These are phyloP conservation scores for Purpureocillium lavendulum DNA, from an alignment of 2,329 filamentous ascomycete genomes.

Conservation along the genomic window DNA sequence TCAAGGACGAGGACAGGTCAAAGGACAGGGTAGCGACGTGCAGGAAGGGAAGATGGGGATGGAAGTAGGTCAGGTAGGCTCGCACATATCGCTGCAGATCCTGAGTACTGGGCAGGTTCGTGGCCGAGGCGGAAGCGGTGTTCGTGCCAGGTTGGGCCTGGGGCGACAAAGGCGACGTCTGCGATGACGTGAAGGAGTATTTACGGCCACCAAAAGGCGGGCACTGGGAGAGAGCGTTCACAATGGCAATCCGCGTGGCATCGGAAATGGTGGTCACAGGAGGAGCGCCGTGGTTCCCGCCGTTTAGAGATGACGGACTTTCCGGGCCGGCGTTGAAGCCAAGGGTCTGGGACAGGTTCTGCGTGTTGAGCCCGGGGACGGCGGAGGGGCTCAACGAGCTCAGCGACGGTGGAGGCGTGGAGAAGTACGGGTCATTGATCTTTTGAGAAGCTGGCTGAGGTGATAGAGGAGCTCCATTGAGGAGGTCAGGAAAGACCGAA, in stretches of 20 bases:
- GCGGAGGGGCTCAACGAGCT: slow-evolving; percentile 65
- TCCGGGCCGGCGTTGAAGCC: slow-evolving; percentile 59
- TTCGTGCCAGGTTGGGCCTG: slow-evolving; percentile 38
- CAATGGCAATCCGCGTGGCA: slow-evolving; percentile 52
- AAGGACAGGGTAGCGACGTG: slow-evolving; percentile 90
- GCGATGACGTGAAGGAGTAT: slow-evolving; percentile 52
- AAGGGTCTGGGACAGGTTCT: slow-evolving; percentile 57
- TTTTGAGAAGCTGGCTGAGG: slow-evolving; percentile 67
- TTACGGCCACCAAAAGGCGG: slow-evolving; percentile 50
- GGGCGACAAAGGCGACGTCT: slow-evolving; percentile 46
- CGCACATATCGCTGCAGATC: slow-evolving; percentile 87
- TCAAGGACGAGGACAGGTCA: slow-evolving; percentile 64
- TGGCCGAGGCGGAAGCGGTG: slow-evolving; percentile 43
- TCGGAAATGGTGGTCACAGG: slow-evolving; percentile 59
- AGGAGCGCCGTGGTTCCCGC: slow-evolving; percentile 49
- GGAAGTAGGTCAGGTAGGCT: slow-evolving; percentile 85
- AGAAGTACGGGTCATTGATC: slow-evolving; percentile 67
- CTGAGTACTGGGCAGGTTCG: slow-evolving; percentile 65
- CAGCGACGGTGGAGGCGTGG: slow-evolving; percentile 67
- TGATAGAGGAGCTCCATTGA: slow-evolving; percentile 64
- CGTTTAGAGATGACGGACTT: slow-evolving; percentile 63
- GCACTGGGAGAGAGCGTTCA: slow-evolving; percentile 51
- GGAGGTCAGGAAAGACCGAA: slow-evolving; percentile 69
- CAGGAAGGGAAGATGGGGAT: slow-evolving; percentile 90
- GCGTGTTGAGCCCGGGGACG: slow-evolving; percentile 54